A percentile compares a stretch with the other conserved stretches of the same genome.
These are phyloP conservation scores for Russula griseocarnosa DNA, from an alignment of 768 basidiomycete genomes.

Conservation along the genomic window DNA sequence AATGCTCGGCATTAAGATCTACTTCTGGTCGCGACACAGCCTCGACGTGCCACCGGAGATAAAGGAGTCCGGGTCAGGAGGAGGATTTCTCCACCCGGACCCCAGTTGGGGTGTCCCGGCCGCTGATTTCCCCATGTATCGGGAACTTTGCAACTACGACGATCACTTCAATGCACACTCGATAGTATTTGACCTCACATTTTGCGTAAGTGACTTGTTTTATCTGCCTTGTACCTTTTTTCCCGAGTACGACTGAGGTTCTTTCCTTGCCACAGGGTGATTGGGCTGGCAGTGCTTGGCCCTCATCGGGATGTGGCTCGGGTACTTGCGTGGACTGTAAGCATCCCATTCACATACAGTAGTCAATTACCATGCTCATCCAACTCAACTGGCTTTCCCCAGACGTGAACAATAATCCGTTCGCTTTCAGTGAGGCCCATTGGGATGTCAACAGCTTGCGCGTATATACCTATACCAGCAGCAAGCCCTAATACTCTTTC, in stretches of 20 bases:
- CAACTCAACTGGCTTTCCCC: not conserved
- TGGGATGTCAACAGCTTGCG: conserved; percentile 64
- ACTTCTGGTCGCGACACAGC: conserved; percentile 54
- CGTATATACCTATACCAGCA: conserved; percentile 50
- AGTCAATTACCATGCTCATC: not conserved
- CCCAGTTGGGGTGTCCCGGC: conserved; percentile 45
- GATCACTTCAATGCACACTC: conserved; percentile 50
- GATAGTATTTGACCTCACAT: conserved; percentile 57
- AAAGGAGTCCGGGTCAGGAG: conserved; percentile 19
- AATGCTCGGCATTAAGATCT: conserved; percentile 48
- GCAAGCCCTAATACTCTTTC: not conserved
- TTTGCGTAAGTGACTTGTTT: conserved; percentile 45
- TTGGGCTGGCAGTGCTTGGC: conserved; percentile 22
- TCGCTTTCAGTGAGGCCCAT: conserved; percentile 56
- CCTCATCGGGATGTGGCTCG: conserved; percentile 37
- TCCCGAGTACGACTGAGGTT: not conserved
- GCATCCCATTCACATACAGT: conserved; percentile 28
- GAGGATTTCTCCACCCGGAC: conserved; percentile 12
- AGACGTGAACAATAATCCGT: conserved; percentile 60
- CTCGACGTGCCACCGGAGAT: conserved; percentile 43
- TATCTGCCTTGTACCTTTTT: conserved; percentile 31
- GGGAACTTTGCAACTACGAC: conserved; percentile 46
- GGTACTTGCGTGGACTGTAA: conserved; percentile 46
- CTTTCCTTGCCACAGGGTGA: conserved; percentile 15
- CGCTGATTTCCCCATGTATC: conserved; percentile 45